phyloP scores from a whole-genome alignment of 2,329 filamentous ascomycete species.

The Colletotrichum filicis region DNA sequence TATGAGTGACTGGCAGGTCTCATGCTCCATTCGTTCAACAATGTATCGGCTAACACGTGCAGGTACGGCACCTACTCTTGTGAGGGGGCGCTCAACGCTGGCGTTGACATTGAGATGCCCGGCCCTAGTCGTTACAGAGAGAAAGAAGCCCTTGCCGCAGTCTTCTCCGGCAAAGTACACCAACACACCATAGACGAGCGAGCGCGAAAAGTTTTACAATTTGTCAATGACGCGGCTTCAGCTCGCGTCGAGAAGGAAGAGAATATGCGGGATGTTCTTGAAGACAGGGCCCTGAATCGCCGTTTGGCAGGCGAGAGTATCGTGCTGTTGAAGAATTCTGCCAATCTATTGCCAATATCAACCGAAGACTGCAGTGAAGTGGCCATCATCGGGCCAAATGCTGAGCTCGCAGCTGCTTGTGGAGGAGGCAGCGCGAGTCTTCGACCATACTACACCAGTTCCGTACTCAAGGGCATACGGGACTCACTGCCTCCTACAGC shows the following conservation, averaged over 20 bases:
- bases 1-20: slow-evolving; percentile 61
- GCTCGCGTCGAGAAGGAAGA: slow-evolving; percentile 66
- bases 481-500: slow-evolving; percentile 55
- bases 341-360: slow-evolving; percentile 68
- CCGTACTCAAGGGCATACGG: slow-evolving; percentile 76
- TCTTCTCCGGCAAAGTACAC: slow-evolving; percentile 65
- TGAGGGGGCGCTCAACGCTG: slow-evolving; percentile 60
- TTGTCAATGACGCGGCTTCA: slow-evolving; percentile 66
- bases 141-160: slow-evolving; percentile 60
- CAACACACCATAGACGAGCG: slow-evolving; percentile 66
- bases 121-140: slow-evolving; percentile 62
- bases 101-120: slow-evolving; percentile 71
- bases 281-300: slow-evolving; percentile 72
- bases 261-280: slow-evolving; percentile 64
- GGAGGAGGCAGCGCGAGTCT: slow-evolving; percentile 74
- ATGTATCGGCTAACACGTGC: not conserved
- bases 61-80: slow-evolving; percentile 67
- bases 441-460: slow-evolving; percentile 74
- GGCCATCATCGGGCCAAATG: slow-evolving; percentile 66
- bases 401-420: slow-evolving; percentile 65
- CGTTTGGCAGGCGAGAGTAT: slow-evolving; percentile 75
- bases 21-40: not conserved
- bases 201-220: slow-evolving; percentile 64
- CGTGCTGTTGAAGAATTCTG: slow-evolving; percentile 79
- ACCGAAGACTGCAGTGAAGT: slow-evolving; percentile 60